Conservation (phyloP, 495 filamentous ascomycete genomes). For the Penicillium egyptiacum region DNA sequence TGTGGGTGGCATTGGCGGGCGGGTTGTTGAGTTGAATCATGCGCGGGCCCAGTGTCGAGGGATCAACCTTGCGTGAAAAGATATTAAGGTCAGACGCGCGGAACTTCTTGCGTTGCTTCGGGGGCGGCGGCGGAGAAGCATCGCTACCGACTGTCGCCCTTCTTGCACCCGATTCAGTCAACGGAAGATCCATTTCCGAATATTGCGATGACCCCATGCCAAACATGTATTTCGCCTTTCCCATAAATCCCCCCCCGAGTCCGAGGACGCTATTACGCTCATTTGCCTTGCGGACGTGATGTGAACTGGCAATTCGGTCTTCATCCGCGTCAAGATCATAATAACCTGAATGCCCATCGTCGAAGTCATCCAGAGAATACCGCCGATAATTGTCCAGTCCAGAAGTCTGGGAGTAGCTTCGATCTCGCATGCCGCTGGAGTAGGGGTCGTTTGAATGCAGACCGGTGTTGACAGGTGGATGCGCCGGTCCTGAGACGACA, state of each 20-base stretch:
- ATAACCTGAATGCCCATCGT: constrained; percentile 70
- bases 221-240: constrained; percentile 82
- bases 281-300: constrained; percentile 56
- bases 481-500: constrained; percentile 26
- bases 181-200: constrained; percentile 95
- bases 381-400: constrained; percentile 82
- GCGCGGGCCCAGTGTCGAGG: constrained; percentile 84
- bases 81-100: constrained; percentile 79
- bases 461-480: constrained; percentile 32
- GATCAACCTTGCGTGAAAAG: constrained; percentile 85
- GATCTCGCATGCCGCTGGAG: constrained; percentile 37
- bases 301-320: constrained; percentile 58
- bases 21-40: constrained; percentile 98
- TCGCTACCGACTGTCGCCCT: constrained; percentile 41
- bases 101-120: constrained; percentile 56
- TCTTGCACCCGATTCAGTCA: constrained; percentile 73
- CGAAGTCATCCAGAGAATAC: constrained; percentile 82
- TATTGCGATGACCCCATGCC: constrained; percentile 89
- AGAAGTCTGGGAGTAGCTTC: constrained; percentile 80
- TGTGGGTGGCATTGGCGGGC: constrained; percentile 82
- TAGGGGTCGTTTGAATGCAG: constrained; percentile 48
- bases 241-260: constrained; percentile 82
- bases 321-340: constrained; percentile 54
- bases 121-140: constrained; percentile 31
- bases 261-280: constrained; percentile 85